Evolutionary conservation across 441 rosid genomes (phyloP).

Genomic region (Jatropha multifida): DNA sequence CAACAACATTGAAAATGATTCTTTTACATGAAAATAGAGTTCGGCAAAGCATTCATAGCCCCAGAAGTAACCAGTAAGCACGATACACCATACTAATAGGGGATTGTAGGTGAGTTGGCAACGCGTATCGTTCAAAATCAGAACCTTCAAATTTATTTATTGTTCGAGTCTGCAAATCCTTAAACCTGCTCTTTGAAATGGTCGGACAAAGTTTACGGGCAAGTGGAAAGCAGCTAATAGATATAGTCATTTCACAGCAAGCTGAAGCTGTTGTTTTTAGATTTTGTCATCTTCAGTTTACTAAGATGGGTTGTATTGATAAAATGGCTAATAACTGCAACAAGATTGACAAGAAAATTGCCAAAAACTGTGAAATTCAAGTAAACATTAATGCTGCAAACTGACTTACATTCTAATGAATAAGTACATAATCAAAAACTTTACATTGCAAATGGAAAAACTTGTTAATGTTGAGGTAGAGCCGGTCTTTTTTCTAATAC

Average conservation of each 20-base stretch:
- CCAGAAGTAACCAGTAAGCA: neutral
- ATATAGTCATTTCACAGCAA: neutral
- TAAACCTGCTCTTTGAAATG: neutral
- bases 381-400: slow-evolving; percentile 39
- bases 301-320: slow-evolving; percentile 8
- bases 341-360: slow-evolving; percentile 16
- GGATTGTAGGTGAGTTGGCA: neutral
- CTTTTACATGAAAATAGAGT: neutral
- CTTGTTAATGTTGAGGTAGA: slow-evolving; percentile 61
- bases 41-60: neutral
- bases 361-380: slow-evolving; percentile 32
- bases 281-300: neutral
- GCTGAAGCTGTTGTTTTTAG: neutral
- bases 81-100: neutral
- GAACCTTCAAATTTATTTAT: neutral
- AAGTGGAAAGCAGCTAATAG: neutral
- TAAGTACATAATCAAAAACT: slow-evolving; percentile 36
- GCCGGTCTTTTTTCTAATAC: slow-evolving; percentile 81
- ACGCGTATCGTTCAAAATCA: neutral
- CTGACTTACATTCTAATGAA: slow-evolving; percentile 44
- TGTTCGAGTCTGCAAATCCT: neutral
- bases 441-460: slow-evolving; percentile 43
- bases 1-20: too few species aligned
- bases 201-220: neutral
- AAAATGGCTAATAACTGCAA: neutral